Evolutionary conservation across 2,329 filamentous ascomycete species (phyloP).

Genomic region (Neonectria magnoliae): DNA sequence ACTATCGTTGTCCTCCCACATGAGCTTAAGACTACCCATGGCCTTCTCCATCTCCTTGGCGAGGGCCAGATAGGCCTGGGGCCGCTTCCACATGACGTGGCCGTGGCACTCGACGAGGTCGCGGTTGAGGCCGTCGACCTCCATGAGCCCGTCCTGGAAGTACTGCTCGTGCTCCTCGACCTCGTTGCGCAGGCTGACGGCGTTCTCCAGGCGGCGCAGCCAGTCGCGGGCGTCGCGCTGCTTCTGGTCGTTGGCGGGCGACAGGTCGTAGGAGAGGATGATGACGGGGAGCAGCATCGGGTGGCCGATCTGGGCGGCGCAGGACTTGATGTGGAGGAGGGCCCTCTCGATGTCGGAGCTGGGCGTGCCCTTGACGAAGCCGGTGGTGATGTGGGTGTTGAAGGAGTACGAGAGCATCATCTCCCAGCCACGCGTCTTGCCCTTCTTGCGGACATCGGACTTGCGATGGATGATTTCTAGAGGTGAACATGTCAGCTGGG

Average conservation of each 20-base stretch:
- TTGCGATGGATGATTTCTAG: conserved; percentile 71
- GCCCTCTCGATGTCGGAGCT: conserved; percentile 63
- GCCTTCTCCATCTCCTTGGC: conserved; percentile 59
- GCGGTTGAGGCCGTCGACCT: conserved; percentile 68
- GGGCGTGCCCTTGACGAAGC: conserved; percentile 69
- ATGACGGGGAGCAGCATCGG: conserved; percentile 68
- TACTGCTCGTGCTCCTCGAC: conserved; percentile 66
- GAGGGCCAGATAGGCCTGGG: conserved; percentile 68
- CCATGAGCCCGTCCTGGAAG: conserved; percentile 61
- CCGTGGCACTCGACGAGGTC: conserved; percentile 72
- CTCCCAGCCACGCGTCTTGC: conserved; percentile 71
- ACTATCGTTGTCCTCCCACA: conserved; percentile 28
- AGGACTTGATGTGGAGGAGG: conserved; percentile 61
- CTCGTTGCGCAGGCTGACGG: conserved; percentile 69
- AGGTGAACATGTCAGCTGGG: background rate
- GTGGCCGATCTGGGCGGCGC: conserved; percentile 62
- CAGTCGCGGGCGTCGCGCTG: conserved; percentile 71
- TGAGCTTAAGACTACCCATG: conserved; percentile 56
- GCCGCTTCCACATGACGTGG: conserved; percentile 70
- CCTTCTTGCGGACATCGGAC: conserved; percentile 73
- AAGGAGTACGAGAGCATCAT: conserved; percentile 69
- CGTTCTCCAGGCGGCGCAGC: conserved; percentile 69
- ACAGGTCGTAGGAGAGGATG: conserved; percentile 67
- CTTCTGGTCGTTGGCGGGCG: conserved; percentile 65
- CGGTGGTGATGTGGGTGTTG: conserved; percentile 64